Base-by-base conservation (phyloP, 352 stramenopile species). In the Aphanomyces cochlioides region DNA sequence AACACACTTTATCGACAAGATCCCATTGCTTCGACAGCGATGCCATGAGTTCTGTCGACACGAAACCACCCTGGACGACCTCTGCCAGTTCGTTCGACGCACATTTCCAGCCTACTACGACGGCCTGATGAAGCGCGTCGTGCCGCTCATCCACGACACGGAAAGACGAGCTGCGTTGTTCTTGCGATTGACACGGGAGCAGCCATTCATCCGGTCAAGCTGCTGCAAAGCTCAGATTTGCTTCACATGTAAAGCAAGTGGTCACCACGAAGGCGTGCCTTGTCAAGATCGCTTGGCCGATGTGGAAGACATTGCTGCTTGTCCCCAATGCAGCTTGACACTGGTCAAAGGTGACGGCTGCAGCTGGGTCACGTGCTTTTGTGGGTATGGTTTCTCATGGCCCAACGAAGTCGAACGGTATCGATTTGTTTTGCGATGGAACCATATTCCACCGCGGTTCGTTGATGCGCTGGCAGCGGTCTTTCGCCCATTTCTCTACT, bases 301-400 rank as follows among this genome's bases (percentile, higher is more conserved):
- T 13, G 43, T n/a, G 3, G 12, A 73, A 21, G 43, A 50, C n/a
- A 74, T 75, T 53, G 50, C 68, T 6, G 17, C 41, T n/a, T 75
- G 71, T 48, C 63, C 63, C 10, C 0, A n/a, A 15, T 75, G 71
- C 59, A 40, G 59, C 40, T 43, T 75, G 28, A 7, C 47, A 3
- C 48, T 75, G n/a, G 65, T 69, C 19, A 75, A 72, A 39, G 71
- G 71, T 21, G 71, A 75, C 67, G 71, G 71, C 47, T 75, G 71
- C 47, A 66, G 73, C 48, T 56, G 36, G 1, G 47, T 75, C 45
- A 74, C 60, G 38, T 75, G 71, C 41, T 67, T 74, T 58, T 75
- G 71, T 53, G 71, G 71, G 4, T 21, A 19, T 4, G 15, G 54
- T 17, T 75, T 75, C 40, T 59, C 21, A 15, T 75, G 71, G 71